Evolutionary conservation across 192 early-diverging fungal species (phyloP), one percentile per base, ranked within the genome.

Genomic region (Coemansia sp.): DNA sequence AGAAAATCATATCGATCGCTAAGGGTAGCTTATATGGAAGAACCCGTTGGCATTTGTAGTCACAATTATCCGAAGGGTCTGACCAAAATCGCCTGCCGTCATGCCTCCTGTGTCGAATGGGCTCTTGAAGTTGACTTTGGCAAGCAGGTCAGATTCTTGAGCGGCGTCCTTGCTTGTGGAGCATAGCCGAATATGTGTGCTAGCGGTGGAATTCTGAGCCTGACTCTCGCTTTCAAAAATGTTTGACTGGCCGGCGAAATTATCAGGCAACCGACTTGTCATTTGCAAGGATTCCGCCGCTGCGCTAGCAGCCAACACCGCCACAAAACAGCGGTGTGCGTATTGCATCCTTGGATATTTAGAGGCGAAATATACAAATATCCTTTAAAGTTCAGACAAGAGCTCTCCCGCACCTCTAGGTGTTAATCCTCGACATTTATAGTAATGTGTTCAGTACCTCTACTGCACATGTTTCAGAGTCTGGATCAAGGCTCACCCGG

Each of bases 1-100:
- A 18, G 8, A 12, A 3, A 31, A 34, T 12, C 12, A n/a, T 54
- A 13, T 16, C 29, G 24, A 29, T 7, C 2, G 20, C 70, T 71
- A 71, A 1, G 79, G 79, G 27, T 77, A 82, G 34, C 41, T 34
- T 9, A 77, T 82, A 15, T 68, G 38, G 15, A 82, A 74, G 34
- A 82, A 76, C 5, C 80, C 68, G 31, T 69, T 60, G 63, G 76
- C 72, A 51, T 82, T 82, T 60, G 61, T 72, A 13, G 43, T 67
- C 8, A 82, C 41, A 46, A 82, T 27, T 9, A 72, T 54, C 6
- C 18, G 18, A 22, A 66, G 24, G 1, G 33, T 7, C n/a, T 22
- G 46, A n/a, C 36, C 18, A 44, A 66, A 49, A 16, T 13, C 44
- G 44, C 24, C 65, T 27, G 65, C 31, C 13, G 12, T 5, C 29